A percentile compares a stretch with the other conserved stretches of the same genome.
These are phyloP conservation scores for Metschnikowia noctiluminum DNA, from an alignment of 805 yeast genomes.

Conservation along the genomic window DNA sequence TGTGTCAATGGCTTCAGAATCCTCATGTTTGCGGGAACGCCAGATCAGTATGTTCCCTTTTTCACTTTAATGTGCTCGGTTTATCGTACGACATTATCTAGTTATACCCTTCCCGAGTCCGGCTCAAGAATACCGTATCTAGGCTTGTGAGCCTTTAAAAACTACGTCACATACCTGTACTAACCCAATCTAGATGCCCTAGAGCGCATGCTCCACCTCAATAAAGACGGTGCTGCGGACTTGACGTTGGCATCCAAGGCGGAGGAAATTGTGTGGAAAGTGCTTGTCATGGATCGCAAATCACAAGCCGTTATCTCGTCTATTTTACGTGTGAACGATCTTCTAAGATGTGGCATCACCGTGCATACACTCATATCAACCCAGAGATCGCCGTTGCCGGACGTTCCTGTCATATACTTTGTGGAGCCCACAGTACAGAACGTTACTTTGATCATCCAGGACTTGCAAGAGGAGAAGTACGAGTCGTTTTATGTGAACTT, in stretches of 20 bases:
- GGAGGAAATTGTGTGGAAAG: conserved; percentile 86
- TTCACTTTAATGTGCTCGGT: too few species aligned
- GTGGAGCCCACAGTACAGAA: conserved; percentile 84
- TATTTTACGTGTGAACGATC: conserved; percentile 87
- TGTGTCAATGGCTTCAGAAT: conserved; percentile 11
- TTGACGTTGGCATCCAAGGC: conserved; percentile 52
- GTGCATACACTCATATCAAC: conserved; percentile 75
- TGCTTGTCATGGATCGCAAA: conserved; percentile 72
- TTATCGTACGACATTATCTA: too few species aligned
- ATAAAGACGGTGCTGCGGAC: conserved; percentile 56
- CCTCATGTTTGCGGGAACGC: conserved; percentile 11
- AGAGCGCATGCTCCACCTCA: conserved; percentile 83
- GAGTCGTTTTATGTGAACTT: conserved; percentile 81
- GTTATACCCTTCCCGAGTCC: too few species aligned
- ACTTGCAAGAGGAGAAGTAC: conserved; percentile 71
- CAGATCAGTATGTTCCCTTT: conserved; percentile 9
- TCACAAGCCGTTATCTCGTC: conserved; percentile 87
- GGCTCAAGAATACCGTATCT: too few species aligned
- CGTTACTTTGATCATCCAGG: conserved; percentile 64
- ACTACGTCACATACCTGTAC: neutral
- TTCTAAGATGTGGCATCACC: conserved; percentile 87
- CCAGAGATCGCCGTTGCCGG: conserved; percentile 80
- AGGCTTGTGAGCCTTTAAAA: neutral
- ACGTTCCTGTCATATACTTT: conserved; percentile 92
- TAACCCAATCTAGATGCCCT: conserved; percentile 29